phyloP scores from a whole-genome alignment of 257 asterid species.

The Solanum bulbocastanum region DNA sequence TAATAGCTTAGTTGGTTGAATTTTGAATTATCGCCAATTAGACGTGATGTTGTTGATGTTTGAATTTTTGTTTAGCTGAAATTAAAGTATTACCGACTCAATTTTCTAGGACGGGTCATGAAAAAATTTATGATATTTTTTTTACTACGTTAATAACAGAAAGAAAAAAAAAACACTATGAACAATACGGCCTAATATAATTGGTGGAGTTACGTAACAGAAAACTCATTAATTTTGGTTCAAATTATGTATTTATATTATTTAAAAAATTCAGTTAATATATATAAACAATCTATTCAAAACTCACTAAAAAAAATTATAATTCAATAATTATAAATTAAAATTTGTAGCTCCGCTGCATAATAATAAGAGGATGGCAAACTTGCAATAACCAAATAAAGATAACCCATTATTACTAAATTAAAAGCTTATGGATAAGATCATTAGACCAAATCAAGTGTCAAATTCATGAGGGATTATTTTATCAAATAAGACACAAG shows the following conservation, averaged over 20 bases:
- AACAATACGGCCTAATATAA: too few species aligned
- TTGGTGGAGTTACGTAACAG: not conserved
- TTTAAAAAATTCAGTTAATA: not conserved
- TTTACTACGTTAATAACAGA: too few species aligned
- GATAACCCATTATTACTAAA: not conserved
- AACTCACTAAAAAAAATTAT: not conserved
- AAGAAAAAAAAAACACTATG: too few species aligned
- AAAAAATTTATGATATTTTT: not conserved
- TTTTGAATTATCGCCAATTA: not conserved
- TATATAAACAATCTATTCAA: not conserved
- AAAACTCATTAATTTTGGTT: not conserved
- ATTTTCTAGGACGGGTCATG: not conserved
- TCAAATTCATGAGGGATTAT: too few species aligned
- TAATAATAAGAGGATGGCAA: not conserved
- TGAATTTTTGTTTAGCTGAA: not conserved
- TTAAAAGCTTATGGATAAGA: not conserved
- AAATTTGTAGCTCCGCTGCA: rapidly evolving
- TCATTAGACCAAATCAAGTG: not conserved
- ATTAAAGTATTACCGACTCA: not conserved
- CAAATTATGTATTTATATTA: not conserved
- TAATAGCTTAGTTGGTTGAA: not conserved
- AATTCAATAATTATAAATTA: not conserved
- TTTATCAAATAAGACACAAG: not conserved
- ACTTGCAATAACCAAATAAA: too few species aligned
- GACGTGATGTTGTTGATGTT: not conserved